Evolutionary conservation across 2,329 filamentous ascomycete species (phyloP), one percentile per base, ranked within the genome.

Genomic region (Diaporthe vexans): DNA sequence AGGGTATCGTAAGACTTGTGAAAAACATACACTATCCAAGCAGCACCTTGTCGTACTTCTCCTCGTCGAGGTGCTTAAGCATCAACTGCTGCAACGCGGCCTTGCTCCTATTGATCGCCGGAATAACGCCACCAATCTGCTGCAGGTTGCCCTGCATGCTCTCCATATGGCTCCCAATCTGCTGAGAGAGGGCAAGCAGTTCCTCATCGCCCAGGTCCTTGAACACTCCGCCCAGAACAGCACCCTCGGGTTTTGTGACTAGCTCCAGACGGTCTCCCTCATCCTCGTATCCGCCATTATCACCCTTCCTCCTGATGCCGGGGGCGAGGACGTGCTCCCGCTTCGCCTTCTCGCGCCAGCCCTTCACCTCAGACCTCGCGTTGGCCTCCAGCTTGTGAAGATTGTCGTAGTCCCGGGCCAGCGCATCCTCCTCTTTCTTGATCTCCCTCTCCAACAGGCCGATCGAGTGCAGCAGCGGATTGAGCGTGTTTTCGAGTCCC

Each of bases 391-490:
- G 82, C 26, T 82, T 81, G 61, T 83, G 82, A 75, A 93, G 82
- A 29, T 81, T 78, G 69, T 85, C 84, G 77, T 91, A 89, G 73
- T 93, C 91, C 40, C 80, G 81, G 76, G 91, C 88, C 59, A 93
- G 83, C 76, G 87, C 85, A 43, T 79, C 82, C 82, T 92, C 87
- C 72, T 92, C 87, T 77, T 86, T 86, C 75, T 85, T 86, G 77
- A 89, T 88, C 81, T 93, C 92, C 37, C 86, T 84, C 71, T 84
- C 83, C 43, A 94, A 84, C 59, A 94, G 82, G 76, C 89, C 87
- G 33, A 93, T 88, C 5, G 90, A 87, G 81, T 94, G 92, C 56
- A 91, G 82, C 26, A 89, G 84, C 1, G 92, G 90, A 21, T 90
- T 91, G 7, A 94, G 87, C 81, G 89, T 87, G 74, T 84, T 84